Base-by-base conservation (phyloP, 805 yeast genomes). In the Spathaspora passalidarum region DNA sequence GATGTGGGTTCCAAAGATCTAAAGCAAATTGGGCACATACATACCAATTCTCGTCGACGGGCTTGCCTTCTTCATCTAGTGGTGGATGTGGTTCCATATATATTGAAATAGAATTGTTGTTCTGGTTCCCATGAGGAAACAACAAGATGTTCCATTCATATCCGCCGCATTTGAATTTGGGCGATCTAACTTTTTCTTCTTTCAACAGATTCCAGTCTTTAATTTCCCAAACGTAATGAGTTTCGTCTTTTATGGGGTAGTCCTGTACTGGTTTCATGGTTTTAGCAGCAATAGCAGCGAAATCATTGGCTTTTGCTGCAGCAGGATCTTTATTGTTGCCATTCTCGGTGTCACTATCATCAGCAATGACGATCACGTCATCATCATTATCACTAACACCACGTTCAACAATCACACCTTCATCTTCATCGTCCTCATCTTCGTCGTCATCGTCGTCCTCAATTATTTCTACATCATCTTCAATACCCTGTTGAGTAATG, bases 11-110 rank as follows among this genome's bases (percentile, higher is more conserved):
- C 80, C 97, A 90, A 46, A 88, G 72, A 41, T 84, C 86, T 36
- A 94, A 75, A 3, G 87, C 87, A 66, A 94, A 94, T 57, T 90
- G 96, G 2, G 94, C 96, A 66, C 97, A 90, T n/a, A 81, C 84
- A 46, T 82, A 82, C 96, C 96, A 90, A 46, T 79, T 78, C 2
- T 77, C 73, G 46, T 68, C 67, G n/a, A 51, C 57, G 2, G 58
- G 57, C 49, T 53, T 62, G 13, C 51, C 60, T 1, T 56, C 62
- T 4, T 63, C 59, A 10, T 60, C 63, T 2, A 52, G 59, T 21
- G 62, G 56, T 14, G 81, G 81, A 49, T 80, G 78, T 0, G 96
- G 94, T 55, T 89, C 96, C 50, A 94, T 68, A 62, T 89, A 94
- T 20, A 89, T 63, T 0, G 97, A 88, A 6, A 88, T 63, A 10